phyloP scores from a whole-genome alignment of 2,329 filamentous ascomycete genomes.

The Taxawa tesnikishii region DNA sequence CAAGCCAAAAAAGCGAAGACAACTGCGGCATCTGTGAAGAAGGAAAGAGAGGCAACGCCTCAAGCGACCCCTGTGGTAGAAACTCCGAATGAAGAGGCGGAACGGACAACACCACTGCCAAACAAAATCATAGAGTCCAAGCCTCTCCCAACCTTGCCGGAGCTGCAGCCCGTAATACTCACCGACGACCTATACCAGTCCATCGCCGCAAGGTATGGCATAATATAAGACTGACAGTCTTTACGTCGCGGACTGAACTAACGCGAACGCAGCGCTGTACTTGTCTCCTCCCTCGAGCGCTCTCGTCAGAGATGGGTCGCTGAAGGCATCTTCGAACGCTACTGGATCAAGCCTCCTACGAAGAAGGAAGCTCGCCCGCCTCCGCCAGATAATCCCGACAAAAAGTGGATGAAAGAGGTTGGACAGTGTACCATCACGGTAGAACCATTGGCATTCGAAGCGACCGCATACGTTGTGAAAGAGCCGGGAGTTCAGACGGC shows the following conservation, averaged over 20 bases:
- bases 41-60: slow-evolving; percentile 7
- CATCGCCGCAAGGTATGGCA: slow-evolving; percentile 56
- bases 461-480: slow-evolving; percentile 60
- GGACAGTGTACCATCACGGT: slow-evolving; percentile 64
- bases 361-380: slow-evolving; percentile 47
- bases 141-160: slow-evolving; percentile 58
- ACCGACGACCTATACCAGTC: slow-evolving; percentile 57
- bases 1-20: neutral
- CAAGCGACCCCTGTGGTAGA: slow-evolving; percentile 8
- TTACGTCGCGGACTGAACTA: slow-evolving; percentile 5
- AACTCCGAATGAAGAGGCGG: slow-evolving; percentile 12
- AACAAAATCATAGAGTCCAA: slow-evolving; percentile 51
- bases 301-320: slow-evolving; percentile 63
- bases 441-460: slow-evolving; percentile 70
- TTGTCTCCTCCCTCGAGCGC: slow-evolving; percentile 59
- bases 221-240: neutral
- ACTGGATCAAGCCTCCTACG: slow-evolving; percentile 63
- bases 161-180: slow-evolving; percentile 52
- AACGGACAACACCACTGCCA: slow-evolving; percentile 35
- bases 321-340: slow-evolving; percentile 59
- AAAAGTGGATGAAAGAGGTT: slow-evolving; percentile 36
- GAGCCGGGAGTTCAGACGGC: slow-evolving; percentile 33
- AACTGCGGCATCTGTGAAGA: too few species aligned
- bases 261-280: slow-evolving; percentile 47
- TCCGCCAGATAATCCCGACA: slow-evolving; percentile 30